A percentile compares a stretch with the other conserved stretches of the same genome.
These are phyloP conservation scores for Colletotrichum sojae DNA, from an alignment of 2,329 filamentous ascomycete species.

Conservation along the genomic window DNA sequence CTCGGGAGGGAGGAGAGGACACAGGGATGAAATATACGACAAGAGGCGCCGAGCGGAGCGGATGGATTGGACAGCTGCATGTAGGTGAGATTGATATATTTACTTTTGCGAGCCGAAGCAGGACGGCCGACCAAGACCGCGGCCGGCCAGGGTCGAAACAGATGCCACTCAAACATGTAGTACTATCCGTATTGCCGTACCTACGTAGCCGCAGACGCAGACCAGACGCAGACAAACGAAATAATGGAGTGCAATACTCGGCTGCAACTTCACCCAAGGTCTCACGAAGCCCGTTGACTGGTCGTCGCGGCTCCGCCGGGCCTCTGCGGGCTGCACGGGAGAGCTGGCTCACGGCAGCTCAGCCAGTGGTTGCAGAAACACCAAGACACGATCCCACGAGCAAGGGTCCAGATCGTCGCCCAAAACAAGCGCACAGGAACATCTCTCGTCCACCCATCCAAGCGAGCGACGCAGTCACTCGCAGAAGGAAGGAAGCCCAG, in stretches of 20 bases:
- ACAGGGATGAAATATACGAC: constrained; percentile 39
- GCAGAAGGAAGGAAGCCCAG: constrained; percentile 27
- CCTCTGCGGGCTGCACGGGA: constrained; percentile 26
- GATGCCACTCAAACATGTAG: not conserved
- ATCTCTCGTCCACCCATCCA: constrained; percentile 20
- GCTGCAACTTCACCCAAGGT: constrained; percentile 24
- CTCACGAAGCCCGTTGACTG: constrained; percentile 37
- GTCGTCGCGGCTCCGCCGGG: constrained; percentile 25
- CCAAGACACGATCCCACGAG: constrained; percentile 33
- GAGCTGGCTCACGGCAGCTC: constrained; percentile 14
- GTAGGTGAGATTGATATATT: constrained; percentile 38
- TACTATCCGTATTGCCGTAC: no score
- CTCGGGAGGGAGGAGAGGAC: constrained; percentile 28
- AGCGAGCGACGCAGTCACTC: constrained; percentile 14
- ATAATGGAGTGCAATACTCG: not conserved
- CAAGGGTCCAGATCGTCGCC: constrained; percentile 33
- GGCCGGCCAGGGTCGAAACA: constrained; percentile 15
- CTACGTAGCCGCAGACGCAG: no score
- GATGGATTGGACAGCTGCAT: constrained; percentile 27
- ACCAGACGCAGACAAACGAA: not conserved
- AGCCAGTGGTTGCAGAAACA: constrained; percentile 37
- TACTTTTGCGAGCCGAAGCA: constrained; percentile 37
- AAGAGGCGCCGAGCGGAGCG: constrained; percentile 32
- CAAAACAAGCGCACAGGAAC: constrained; percentile 19
- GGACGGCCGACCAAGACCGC: constrained; percentile 16